A percentile compares a stretch with the other conserved stretches of the same genome.
Conservation (phyloP, 306 rosid genomes). For the Prunus padus region DNA sequence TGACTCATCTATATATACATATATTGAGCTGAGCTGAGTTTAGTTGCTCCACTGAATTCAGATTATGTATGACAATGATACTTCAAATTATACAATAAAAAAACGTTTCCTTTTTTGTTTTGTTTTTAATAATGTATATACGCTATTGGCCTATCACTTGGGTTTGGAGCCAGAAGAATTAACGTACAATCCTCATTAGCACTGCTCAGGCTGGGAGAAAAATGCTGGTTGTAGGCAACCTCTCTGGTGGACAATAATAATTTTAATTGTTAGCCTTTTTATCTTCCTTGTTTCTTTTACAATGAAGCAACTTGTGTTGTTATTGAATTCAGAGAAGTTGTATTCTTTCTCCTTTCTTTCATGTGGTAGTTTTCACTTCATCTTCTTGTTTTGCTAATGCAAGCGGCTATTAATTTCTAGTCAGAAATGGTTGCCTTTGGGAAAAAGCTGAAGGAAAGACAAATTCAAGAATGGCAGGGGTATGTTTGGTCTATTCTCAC, state of each 20-base stretch:
- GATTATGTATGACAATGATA: too few relatives aligned
- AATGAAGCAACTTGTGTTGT: neutral
- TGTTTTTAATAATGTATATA: neutral
- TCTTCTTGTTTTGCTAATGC: slow-evolving; percentile 14
- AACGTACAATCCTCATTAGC: neutral
- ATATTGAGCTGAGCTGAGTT: neutral
- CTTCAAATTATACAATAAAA: neutral
- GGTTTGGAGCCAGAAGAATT: too few relatives aligned
- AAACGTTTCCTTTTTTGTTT: neutral
- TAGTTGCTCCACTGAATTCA: neutral
- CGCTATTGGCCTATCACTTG: neutral
- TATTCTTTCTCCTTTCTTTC: slow-evolving; percentile 1
- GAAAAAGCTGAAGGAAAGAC: slow-evolving; percentile 93
- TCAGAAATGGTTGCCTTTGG: slow-evolving; percentile 94
- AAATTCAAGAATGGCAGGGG: slow-evolving; percentile 91
- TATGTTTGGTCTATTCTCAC: slow-evolving; percentile 31
- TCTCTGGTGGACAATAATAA: neutral
- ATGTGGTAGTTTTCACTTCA: slow-evolving; percentile 8
- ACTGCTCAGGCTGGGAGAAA: neutral
- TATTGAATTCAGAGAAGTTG: neutral
- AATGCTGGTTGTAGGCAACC: neutral
- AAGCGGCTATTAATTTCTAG: slow-evolving; percentile 32
- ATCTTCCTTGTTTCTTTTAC: neutral
- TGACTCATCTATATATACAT: neutral
- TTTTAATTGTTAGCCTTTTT: neutral